These are phyloP conservation scores for Thraustochytrium sp. DNA, from an alignment of 352 stramenopile species.

Conservation along the genomic window DNA sequence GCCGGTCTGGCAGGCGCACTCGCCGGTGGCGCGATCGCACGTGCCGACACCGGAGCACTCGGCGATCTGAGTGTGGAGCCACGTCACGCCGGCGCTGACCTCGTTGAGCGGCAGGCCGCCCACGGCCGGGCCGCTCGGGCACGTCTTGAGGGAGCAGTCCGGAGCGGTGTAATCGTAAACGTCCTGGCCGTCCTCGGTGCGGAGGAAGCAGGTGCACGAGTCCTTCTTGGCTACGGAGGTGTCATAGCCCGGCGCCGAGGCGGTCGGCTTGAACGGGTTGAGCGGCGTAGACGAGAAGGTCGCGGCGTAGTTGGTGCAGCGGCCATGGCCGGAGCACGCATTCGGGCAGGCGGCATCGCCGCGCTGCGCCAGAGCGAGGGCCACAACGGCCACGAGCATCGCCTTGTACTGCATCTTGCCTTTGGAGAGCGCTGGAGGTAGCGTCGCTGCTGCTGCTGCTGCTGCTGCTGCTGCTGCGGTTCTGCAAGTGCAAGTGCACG, in stretches of 20 bases:
- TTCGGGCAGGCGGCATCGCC: slow-evolving; percentile 56
- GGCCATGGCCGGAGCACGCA: slow-evolving; percentile 61
- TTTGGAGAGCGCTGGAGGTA: neutral
- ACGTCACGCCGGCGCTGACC: too few species aligned
- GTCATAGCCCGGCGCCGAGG: neutral
- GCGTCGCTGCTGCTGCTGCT: too few species aligned
- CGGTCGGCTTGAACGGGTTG: neutral
- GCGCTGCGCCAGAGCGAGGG: neutral
- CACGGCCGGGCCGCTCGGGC: slow-evolving; percentile 9
- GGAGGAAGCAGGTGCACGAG: slow-evolving; percentile 43
- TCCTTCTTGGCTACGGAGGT: slow-evolving; percentile 20
- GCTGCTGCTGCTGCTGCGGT: too few species aligned
- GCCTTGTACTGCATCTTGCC: neutral
- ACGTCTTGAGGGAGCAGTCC: slow-evolving; percentile 33
- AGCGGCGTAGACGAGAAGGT: neutral
- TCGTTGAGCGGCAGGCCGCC: neutral
- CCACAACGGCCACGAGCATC: neutral
- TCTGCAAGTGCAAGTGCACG: too few species aligned
- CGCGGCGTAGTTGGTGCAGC: slow-evolving; percentile 52
- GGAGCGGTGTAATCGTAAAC: slow-evolving; percentile 24
- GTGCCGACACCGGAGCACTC: slow-evolving; percentile 88
- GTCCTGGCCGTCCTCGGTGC: neutral
- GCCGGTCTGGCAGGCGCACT: slow-evolving; percentile 77
- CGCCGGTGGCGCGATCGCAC: slow-evolving; percentile 79
- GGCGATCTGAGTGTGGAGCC: neutral